Percentiles rank a stretch among this genome's conserved stretches.
These are phyloP conservation scores for Xylaria sp. DNA, from an alignment of 2,329 filamentous ascomycete species.

Conservation along the genomic window DNA sequence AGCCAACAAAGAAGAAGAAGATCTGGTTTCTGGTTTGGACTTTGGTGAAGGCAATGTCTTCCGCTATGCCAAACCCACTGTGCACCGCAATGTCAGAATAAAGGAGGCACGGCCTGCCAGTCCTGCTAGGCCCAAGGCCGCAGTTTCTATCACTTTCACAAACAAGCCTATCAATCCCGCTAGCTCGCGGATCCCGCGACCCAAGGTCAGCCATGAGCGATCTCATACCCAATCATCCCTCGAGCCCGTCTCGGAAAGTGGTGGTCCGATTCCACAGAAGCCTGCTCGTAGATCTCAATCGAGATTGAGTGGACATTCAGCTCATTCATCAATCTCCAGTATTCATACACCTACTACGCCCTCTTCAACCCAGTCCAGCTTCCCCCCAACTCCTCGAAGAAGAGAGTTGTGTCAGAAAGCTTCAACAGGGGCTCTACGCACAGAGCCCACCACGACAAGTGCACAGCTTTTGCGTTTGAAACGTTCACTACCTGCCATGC, in stretches of 20 bases:
- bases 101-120: conserved; percentile 77
- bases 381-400: conserved; percentile 69
- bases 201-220: conserved; percentile 73
- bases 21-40: conserved; percentile 88
- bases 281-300: conserved; percentile 71
- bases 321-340: conserved; percentile 74
- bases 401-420: conserved; percentile 67
- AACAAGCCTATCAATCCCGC: conserved; percentile 70
- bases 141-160: conserved; percentile 90
- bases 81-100: conserved; percentile 92
- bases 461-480: conserved; percentile 73
- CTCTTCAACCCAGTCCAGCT: conserved; percentile 62
- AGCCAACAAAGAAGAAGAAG: conserved; percentile 67
- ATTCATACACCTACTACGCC: conserved; percentile 69
- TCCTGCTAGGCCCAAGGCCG: conserved; percentile 75
- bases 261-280: conserved; percentile 71
- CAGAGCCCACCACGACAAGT: conserved; percentile 71
- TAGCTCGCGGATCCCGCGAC: conserved; percentile 80
- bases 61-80: conserved; percentile 79
- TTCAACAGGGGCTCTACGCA: conserved; percentile 64
- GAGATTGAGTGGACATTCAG: conserved; percentile 70
- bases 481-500: conserved; percentile 70
- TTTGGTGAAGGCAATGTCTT: conserved; percentile 86
- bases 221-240: conserved; percentile 75
- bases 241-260: conserved; percentile 93